Evolutionary conservation across 2,329 filamentous ascomycete species (phyloP), one percentile per base, ranked within the genome.

Genomic region (Madurella mycetomatis): DNA sequence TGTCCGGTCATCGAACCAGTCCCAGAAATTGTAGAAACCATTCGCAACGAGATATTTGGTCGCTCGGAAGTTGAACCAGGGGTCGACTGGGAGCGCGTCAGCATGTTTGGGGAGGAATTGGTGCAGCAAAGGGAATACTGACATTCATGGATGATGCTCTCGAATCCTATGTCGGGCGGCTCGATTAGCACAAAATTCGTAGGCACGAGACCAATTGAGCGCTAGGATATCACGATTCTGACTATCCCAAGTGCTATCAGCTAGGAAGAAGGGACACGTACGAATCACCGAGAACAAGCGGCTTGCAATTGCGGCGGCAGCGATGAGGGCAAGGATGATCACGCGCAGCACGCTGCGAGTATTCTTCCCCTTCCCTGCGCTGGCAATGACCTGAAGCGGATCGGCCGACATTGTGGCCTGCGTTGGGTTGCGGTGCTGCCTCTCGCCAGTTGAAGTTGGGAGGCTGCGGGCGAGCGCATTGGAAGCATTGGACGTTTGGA

Each of bases 81-180:
- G 94, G 75, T 99, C 94, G 76, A 99, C 92, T 99, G 69, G 41
- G 43, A 47, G 65, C 25, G 64, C 68, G 63, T 63, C 50, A 62
- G 58, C 55, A 32, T 53, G 49, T 40, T 18, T 12, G 13, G 25
- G 40, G 17, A 42, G 45, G 18, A 31, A 37, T 49, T 11, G 37
- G 25, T 52, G 43, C 19, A 42, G 51, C 9, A 18, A 18, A 42
- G 39, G 62, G 69, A 56, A 50, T 60, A 87, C 91, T 74, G 72
- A 96, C 94, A 99, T 81, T 99, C 94, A 81, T 99, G 94, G 69
- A 99, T 99, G 69, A 99, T 99, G 76, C 90, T 96, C 77, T 99
- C 94, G 70, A 99, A 99, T 64, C 89, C 89, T 92, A 66, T 12
- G 17, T 5, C 34, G 32, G 53, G 47, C 57, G 51, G 53, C 40